These are phyloP conservation scores for Monosporascus sp. DNA, from an alignment of 2,329 filamentous ascomycete species.

Conservation along the genomic window DNA sequence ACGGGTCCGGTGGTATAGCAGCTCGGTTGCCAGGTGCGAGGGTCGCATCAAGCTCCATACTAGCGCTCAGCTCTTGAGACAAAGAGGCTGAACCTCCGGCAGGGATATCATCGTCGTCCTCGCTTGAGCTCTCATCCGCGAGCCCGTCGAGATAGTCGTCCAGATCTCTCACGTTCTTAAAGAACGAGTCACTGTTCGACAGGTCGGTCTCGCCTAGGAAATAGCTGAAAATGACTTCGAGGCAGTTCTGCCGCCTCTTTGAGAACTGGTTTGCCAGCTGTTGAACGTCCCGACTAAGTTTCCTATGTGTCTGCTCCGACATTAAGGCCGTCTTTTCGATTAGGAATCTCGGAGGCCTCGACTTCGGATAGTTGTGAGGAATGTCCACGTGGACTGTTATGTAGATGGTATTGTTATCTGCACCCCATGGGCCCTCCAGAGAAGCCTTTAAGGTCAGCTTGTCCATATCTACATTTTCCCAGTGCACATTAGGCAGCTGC, in stretches of 20 bases:
- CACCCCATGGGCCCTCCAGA: constrained; percentile 61
- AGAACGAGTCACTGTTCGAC: constrained; percentile 55
- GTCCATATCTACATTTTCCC: constrained; percentile 62
- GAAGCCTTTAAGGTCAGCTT: constrained; percentile 54
- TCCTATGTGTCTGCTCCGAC: constrained; percentile 49
- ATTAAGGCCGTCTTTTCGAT: constrained; percentile 61
- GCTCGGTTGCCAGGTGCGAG: constrained; percentile 47
- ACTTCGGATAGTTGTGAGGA: constrained; percentile 54
- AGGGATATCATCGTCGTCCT: constrained; percentile 60
- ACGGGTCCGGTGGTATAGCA: constrained; percentile 51
- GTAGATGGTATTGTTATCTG: constrained; percentile 51
- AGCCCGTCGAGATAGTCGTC: constrained; percentile 53
- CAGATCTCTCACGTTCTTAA: constrained; percentile 60
- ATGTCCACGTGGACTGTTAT: constrained; percentile 59
- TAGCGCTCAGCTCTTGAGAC: constrained; percentile 57
- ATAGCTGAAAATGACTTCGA: constrained; percentile 59
- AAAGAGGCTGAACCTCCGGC: constrained; percentile 51
- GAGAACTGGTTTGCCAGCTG: constrained; percentile 53
- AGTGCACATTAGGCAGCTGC: constrained; percentile 59
- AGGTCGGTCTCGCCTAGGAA: constrained; percentile 59
- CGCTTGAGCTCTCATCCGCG: constrained; percentile 76
- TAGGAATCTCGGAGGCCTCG: constrained; percentile 52
- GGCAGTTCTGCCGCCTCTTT: constrained; percentile 54
- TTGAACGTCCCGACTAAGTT: constrained; percentile 50
- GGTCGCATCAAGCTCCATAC: constrained; percentile 48